These are phyloP conservation scores for Glarea lozoyensis DNA, from an alignment of 495 filamentous ascomycete genomes.

Conservation along the genomic window DNA sequence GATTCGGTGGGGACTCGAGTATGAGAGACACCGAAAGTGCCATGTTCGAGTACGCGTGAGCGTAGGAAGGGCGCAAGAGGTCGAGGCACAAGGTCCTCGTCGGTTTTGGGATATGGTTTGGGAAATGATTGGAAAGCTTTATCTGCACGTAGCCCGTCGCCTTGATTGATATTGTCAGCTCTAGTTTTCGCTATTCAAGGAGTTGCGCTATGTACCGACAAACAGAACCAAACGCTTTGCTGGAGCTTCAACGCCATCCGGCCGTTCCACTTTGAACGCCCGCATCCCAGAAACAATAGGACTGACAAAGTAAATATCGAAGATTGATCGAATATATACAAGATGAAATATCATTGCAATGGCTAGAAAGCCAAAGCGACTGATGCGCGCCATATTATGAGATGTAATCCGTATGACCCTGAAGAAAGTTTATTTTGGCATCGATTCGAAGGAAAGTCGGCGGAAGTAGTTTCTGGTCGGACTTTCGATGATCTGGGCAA, in stretches of 20 bases:
- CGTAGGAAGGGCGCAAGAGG: constrained; percentile 91
- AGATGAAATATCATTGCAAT: constrained; percentile 91
- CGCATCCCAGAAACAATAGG: constrained; percentile 96
- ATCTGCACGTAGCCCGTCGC: constrained; percentile 92
- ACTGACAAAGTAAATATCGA: constrained; percentile 98
- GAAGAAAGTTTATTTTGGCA: background rate
- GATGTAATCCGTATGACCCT: background rate
- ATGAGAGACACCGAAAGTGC: constrained; percentile 98
- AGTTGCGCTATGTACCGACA: constrained; percentile 56
- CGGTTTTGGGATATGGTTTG: constrained; percentile 68
- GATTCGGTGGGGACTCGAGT: constrained; percentile 98
- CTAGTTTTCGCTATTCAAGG: background rate
- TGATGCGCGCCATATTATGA: constrained; percentile 61
- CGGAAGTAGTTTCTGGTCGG: no score
- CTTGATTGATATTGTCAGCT: constrained; percentile 31
- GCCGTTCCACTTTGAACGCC: constrained; percentile 60
- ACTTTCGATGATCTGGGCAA: background rate
- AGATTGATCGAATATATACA: constrained; percentile 93
- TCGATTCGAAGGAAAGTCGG: background rate
- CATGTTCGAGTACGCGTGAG: constrained; percentile 74
- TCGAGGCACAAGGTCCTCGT: constrained; percentile 49
- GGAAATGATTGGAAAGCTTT: constrained; percentile 94
- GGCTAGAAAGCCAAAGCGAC: constrained; percentile 80
- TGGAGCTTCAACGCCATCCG: constrained; percentile 55
- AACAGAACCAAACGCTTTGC: constrained; percentile 88